phyloP scores from a whole-genome alignment of 805 yeast genomes.

The Nakazawaea wyomingensis region DNA sequence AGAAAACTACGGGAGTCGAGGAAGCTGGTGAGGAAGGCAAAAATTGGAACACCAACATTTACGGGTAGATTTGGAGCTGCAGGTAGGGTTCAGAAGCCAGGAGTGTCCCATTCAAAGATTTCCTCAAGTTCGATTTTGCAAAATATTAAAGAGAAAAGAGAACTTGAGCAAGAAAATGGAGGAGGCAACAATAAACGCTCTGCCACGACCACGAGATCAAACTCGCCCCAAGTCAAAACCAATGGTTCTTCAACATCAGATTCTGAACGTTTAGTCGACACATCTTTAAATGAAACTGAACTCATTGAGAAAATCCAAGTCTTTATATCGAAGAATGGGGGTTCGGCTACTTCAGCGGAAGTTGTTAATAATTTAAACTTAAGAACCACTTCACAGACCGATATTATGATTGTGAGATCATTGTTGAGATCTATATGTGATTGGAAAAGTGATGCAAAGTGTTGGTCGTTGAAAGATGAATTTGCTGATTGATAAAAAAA shows the following conservation, averaged over 20 bases:
- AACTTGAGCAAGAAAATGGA: conserved; percentile 23
- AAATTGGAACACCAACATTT: conserved; percentile 89
- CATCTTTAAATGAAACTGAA: conserved; percentile 10
- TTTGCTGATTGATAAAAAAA: conserved; percentile 25
- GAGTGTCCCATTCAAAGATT: conserved; percentile 33
- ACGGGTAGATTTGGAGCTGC: conserved; percentile 90
- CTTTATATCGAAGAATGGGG: conserved; percentile 24
- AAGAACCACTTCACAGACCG: conserved; percentile 42
- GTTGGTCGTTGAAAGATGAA: conserved; percentile 64
- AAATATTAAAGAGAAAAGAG: conserved; percentile 39
- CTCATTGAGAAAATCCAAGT: conserved; percentile 20
- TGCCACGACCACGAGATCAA: no score
- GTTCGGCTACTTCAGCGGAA: conserved; percentile 26
- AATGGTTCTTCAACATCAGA: no score
- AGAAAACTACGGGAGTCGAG: conserved; percentile 59
- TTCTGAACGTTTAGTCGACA: background rate
- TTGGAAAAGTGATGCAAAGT: conserved; percentile 56
- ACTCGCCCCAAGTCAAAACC: no score
- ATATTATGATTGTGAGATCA: conserved; percentile 58
- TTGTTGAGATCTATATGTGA: conserved; percentile 61
- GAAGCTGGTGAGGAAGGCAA: conserved; percentile 36
- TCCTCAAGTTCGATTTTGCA: conserved; percentile 48
- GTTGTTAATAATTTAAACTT: conserved; percentile 23
- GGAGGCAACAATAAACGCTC: no score
- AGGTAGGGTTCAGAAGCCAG: conserved; percentile 38